A percentile compares a stretch with the other conserved stretches of the same genome.
Evolutionary conservation across 192 early-diverging fungal species (phyloP).

Genomic region (Linnemannia hyalina): DNA sequence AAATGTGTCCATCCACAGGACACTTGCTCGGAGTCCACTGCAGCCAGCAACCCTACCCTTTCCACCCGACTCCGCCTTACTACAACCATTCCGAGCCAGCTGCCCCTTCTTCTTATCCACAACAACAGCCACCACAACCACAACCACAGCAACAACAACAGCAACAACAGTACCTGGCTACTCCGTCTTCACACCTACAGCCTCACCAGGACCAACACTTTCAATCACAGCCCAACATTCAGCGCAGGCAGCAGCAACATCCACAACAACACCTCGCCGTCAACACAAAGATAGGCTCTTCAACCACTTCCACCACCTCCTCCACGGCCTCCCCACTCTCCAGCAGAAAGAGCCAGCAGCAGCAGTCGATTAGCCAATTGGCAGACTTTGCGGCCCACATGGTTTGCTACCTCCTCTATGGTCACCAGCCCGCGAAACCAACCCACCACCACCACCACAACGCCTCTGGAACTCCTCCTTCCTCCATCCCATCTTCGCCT

Average conservation of each 20-base stretch:
- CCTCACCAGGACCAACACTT: constrained; percentile 31
- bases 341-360: constrained; percentile 25
- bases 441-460: constrained; percentile 3
- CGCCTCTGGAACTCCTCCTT: constrained; percentile 28
- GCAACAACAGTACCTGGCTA: constrained; percentile 32
- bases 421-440: constrained; percentile 46
- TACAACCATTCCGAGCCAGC: constrained; percentile 16
- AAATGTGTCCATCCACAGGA: constrained; percentile 22
- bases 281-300: constrained; percentile 13
- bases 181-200: constrained; percentile 30
- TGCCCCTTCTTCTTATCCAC: not conserved
- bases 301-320: not conserved
- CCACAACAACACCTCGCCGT: constrained; percentile 21
- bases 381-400: constrained; percentile 71
- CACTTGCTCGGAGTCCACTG: constrained; percentile 16
- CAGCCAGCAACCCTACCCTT: constrained; percentile 9
- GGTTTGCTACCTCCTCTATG: constrained; percentile 67
- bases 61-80: constrained; percentile 37
- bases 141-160: not conserved
- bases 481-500: constrained; percentile 45
- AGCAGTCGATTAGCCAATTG: constrained; percentile 56
- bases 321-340: constrained; percentile 16
- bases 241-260: constrained; percentile 17
- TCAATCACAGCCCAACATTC: constrained; percentile 12
- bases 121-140: constrained; percentile 7